phyloP scores from a whole-genome alignment of 768 basidiomycete genomes.

The Leucosporidium creatinivorum region DNA sequence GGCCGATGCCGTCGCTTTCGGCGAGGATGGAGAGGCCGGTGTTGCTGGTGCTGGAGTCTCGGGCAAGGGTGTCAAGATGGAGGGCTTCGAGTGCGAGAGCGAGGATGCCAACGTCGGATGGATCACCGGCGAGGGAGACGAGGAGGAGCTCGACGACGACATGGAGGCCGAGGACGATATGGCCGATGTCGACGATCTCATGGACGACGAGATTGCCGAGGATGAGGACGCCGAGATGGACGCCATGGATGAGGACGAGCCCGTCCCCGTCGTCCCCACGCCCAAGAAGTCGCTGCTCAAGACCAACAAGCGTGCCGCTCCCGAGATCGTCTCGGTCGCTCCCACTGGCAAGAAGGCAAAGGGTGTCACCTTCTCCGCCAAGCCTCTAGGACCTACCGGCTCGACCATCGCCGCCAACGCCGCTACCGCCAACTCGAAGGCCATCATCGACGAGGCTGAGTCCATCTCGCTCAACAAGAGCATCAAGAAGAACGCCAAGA shows the following conservation, averaged over 20 bases:
- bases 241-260: conserved; percentile 23
- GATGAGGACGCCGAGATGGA: conserved; percentile 12
- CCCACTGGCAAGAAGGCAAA: conserved; percentile 33
- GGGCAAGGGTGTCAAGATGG: conserved; percentile 41
- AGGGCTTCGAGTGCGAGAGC: conserved; percentile 44
- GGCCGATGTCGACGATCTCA: conserved; percentile 1
- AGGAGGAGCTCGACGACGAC: conserved; percentile 12
- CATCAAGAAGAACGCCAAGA: conserved; percentile 33
- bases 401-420: conserved; percentile 3
- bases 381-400: conserved; percentile 29
- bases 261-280: background rate
- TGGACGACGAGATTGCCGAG: conserved; percentile 24
- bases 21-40: conserved; percentile 41
- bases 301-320: conserved; percentile 25
- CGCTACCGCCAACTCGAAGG: conserved; percentile 11
- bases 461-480: conserved; percentile 34
- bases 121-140: conserved; percentile 12
- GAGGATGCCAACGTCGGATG: conserved; percentile 35
- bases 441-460: conserved; percentile 25
- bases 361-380: conserved; percentile 31
- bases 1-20: conserved; percentile 75
- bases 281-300: conserved; percentile 8
- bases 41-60: conserved; percentile 48
- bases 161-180: conserved; percentile 22
- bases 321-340: conserved; percentile 32